A percentile compares a stretch with the other conserved stretches of the same genome.
Conservation (phyloP, 192 early-diverging fungal genomes). For the Coemansia sp. region DNA sequence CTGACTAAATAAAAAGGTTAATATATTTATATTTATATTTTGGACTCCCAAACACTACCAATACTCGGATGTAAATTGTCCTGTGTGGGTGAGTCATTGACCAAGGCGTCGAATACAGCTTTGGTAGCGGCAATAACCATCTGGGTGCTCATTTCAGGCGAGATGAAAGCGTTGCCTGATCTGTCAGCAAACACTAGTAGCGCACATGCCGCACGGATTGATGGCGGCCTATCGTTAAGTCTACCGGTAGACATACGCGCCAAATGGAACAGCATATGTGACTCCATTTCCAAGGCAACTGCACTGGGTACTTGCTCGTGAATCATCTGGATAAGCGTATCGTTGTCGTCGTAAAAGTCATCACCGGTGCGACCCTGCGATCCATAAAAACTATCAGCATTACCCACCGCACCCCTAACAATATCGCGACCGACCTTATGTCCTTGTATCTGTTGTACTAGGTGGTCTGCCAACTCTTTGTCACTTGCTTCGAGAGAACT, state of each 20-base stretch:
- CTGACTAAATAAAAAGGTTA: background rate
- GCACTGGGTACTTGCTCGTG: conserved; percentile 25
- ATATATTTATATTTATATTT: conserved; percentile 14
- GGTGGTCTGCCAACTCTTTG: conserved; percentile 22
- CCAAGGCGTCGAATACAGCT: conserved; percentile 25
- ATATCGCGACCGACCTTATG: conserved; percentile 30
- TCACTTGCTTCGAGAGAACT: conserved; percentile 65
- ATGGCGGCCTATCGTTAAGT: conserved; percentile 12
- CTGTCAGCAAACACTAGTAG: conserved; percentile 86
- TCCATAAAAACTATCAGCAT: conserved; percentile 84
- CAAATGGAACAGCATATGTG: conserved; percentile 78
- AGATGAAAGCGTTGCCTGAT: conserved; percentile 66
- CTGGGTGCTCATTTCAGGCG: conserved; percentile 20
- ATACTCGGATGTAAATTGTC: conserved; percentile 24
- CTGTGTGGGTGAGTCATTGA: conserved; percentile 22
- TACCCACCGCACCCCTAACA: conserved; percentile 66
- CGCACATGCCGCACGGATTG: conserved; percentile 72
- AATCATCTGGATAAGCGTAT: conserved; percentile 58
- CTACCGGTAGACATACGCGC: conserved; percentile 57
- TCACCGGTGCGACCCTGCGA: conserved; percentile 74
- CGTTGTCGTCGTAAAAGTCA: conserved; percentile 78
- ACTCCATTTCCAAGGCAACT: conserved; percentile 82
- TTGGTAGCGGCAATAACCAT: conserved; percentile 4
- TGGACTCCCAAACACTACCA: conserved; percentile 38
- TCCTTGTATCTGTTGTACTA: conserved; percentile 40